Conservation (phyloP, 345 rosid species). For the Reutealis trisperma region DNA sequence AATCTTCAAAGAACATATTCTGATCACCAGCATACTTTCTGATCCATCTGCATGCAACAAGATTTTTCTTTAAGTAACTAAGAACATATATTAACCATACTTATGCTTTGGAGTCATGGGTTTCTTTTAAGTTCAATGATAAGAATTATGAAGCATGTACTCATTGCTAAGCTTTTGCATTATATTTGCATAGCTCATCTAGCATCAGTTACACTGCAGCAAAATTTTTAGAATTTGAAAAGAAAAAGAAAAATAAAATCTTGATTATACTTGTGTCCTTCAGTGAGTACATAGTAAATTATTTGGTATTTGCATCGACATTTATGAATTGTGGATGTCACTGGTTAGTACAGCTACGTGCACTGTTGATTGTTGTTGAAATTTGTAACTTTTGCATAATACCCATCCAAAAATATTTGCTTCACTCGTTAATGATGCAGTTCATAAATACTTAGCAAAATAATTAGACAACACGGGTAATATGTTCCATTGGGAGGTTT, state of each 20-base stretch:
- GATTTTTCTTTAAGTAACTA: not conserved
- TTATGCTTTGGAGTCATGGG: not conserved
- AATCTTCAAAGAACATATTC: slow-evolving; percentile 71
- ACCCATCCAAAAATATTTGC: not conserved
- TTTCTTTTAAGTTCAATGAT: not conserved
- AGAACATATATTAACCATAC: not conserved
- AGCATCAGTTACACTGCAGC: too few species aligned
- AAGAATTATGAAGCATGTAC: not conserved
- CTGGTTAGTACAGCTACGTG: not conserved
- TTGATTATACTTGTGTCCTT: too few species aligned
- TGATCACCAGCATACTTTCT: slow-evolving; percentile 62
- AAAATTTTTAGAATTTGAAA: too few species aligned
- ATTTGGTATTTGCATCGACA: too few species aligned
- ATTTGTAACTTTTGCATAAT: not conserved
- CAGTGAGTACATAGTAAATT: too few species aligned
- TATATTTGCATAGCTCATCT: too few species aligned
- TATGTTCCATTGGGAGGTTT: not conserved
- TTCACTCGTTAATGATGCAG: not conserved
- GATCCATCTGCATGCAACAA: slow-evolving; percentile 63
- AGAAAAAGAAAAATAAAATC: too few species aligned
- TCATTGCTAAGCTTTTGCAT: not conserved
- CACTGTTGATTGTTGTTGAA: not conserved
- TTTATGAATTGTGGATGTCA: too few species aligned
- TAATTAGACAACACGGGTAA: not conserved
- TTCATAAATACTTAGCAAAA: not conserved